Evolutionary conservation across 805 yeast species (phyloP), one percentile per base, ranked within the genome.

Genomic region (Cyberlindnera xishuangbannaensis): DNA sequence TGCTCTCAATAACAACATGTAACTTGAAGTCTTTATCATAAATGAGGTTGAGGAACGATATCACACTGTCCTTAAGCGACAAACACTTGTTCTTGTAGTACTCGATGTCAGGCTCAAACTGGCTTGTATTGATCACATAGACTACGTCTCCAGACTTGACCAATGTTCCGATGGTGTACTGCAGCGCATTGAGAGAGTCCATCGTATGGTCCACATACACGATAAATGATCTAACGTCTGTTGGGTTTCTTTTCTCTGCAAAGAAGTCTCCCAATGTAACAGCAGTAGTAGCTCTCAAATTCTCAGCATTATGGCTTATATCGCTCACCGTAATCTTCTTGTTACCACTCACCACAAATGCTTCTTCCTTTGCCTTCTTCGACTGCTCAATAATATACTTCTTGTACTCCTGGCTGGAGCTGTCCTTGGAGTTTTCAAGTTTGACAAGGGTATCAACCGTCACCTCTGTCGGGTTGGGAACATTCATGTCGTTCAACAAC

Each of bases 121-220:
- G 78, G 36, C 69, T 65, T 10, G 73, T 79, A 44, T 73, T 72
- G 17, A 52, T 31, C 15, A 85, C 73, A 53, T 83, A 84, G 34
- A 87, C 58, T 1, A 87, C 85, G 34, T 86, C 82, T 0, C 92
- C 92, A 50, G 84, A 87, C 15, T 78, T 81, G 29, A 87, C 65
- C 1, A 86, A 80, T 0, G 95, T 74, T 3, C 97, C 97, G 45
- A 88, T 67, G 27, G 87, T 74, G 83, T 95, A 87, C 49, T 85
- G 92, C 15, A 88, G 64, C 0, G 96, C 92, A 56, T 82, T 83
- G 24, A 69, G 67, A 2, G 95, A 79, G 53, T 86, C 96, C 1
- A 85, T 82, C 4, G 90, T 77, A 42, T 82, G 70, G 54, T 88
- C 96, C 63, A 82, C 73, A 50, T 92, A 85, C 15, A 86, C 69